Conservation (phyloP, 768 basidiomycete genomes). For the Tricholoma furcatifolium region DNA sequence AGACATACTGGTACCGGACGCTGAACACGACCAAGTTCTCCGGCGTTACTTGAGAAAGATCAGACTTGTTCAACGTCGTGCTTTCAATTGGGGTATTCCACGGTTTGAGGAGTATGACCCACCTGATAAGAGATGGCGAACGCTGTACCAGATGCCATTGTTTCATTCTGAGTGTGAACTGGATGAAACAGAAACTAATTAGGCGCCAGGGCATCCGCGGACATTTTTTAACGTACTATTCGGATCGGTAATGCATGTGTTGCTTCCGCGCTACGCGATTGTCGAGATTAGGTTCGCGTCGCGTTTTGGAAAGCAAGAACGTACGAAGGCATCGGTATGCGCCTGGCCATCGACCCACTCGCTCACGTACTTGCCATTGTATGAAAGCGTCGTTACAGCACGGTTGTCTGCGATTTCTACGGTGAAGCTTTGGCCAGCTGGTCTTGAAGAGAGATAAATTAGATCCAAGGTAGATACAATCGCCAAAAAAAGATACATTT, state of each 20-base stretch:
- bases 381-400: slow-evolving; percentile 44
- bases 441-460: slow-evolving; percentile 25
- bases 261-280: slow-evolving; percentile 21
- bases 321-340: slow-evolving; percentile 46
- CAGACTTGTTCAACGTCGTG: slow-evolving; percentile 37
- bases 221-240: slow-evolving; percentile 47
- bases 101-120: not conserved
- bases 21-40: slow-evolving; percentile 52
- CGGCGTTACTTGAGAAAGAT: slow-evolving; percentile 42
- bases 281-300: not conserved
- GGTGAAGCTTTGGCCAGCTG: slow-evolving; percentile 46
- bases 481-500: slow-evolving; percentile 28
- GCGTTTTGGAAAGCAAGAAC: slow-evolving; percentile 15
- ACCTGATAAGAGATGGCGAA: slow-evolving; percentile 57
- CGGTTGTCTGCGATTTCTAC: slow-evolving; percentile 51
- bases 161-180: slow-evolving; percentile 55
- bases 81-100: not conserved
- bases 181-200: slow-evolving; percentile 2
- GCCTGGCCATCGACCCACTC: slow-evolving; percentile 46
- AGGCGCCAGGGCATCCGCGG: too few species aligned
- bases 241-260: slow-evolving; percentile 45
- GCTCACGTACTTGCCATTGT: slow-evolving; percentile 33
- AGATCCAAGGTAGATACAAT: not conserved
- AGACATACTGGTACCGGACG: slow-evolving; percentile 45
- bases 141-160: slow-evolving; percentile 52